phyloP scores from a whole-genome alignment of 202 grass and related monocot species.

The Miscanthus sacchariflorus region DNA sequence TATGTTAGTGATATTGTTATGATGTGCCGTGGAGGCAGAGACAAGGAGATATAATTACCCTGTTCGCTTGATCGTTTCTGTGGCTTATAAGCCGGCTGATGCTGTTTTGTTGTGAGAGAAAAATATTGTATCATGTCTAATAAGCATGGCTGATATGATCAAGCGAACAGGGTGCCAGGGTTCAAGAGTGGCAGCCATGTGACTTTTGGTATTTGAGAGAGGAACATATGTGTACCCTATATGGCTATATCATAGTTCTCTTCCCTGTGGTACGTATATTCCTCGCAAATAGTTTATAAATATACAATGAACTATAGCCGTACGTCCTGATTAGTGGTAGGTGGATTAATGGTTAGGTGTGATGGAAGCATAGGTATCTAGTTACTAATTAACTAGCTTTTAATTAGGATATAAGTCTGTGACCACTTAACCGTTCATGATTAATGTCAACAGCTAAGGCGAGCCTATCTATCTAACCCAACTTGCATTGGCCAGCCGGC shows the following conservation, averaged over 20 bases:
- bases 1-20: neutral
- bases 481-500: constrained; percentile 1
- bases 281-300: neutral
- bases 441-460: constrained; percentile 33
- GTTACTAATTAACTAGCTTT: neutral
- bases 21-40: neutral
- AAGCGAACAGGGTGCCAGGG: neutral
- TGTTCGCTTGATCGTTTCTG: too few species aligned
- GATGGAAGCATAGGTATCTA: neutral
- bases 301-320: neutral
- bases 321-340: neutral
- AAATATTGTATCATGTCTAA: too few species aligned
- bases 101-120: too few species aligned
- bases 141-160: too few species aligned
- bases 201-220: neutral
- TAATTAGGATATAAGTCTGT: constrained; percentile 32
- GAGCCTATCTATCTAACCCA: constrained; percentile 27
- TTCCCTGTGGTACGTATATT: neutral
- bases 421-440: constrained; percentile 34
- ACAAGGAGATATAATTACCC: neutral
- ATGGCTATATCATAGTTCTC: neutral
- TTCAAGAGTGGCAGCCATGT: constrained; percentile 41
- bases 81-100: too few species aligned
- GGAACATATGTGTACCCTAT: neutral
- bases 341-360: constrained; percentile 37